A percentile compares a stretch with the other conserved stretches of the same genome.
Conservation (phyloP, 139 green algal species). For the Coelastrella sp. region DNA sequence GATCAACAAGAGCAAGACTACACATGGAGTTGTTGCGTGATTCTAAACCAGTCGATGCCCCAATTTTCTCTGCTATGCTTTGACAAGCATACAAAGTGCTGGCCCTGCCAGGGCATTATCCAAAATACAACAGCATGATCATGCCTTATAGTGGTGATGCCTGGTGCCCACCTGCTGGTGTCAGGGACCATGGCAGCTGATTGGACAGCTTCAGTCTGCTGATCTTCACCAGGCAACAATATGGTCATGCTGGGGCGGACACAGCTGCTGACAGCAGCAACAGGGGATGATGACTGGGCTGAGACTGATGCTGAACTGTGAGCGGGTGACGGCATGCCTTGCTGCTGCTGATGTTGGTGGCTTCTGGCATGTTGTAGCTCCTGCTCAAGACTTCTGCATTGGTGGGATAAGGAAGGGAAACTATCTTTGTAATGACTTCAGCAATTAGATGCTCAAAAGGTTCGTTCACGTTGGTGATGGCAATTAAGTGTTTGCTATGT, state of each 20-base stretch:
- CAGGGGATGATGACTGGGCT: background rate
- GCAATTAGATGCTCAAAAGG: too few relatives aligned
- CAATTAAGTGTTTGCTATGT: too few relatives aligned
- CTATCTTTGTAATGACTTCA: too few relatives aligned
- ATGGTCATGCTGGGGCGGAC: background rate
- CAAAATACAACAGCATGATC: background rate
- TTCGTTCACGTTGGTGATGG: too few relatives aligned
- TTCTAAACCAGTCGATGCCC: too few relatives aligned
- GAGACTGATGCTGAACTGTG: conserved; percentile 22
- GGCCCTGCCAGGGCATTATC: too few relatives aligned
- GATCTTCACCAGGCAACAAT: background rate
- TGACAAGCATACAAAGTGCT: too few relatives aligned
- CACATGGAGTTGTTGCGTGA: too few relatives aligned
- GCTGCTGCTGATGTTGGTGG: conserved; percentile 34
- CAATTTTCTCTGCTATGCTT: too few relatives aligned
- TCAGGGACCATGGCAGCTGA: too few relatives aligned
- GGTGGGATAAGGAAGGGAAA: background rate
- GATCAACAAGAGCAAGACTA: too few relatives aligned
- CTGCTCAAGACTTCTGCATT: background rate
- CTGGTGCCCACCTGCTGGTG: background rate
- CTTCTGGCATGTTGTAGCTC: background rate
- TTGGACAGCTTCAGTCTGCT: too few relatives aligned
- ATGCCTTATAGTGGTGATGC: background rate
- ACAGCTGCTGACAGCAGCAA: background rate
- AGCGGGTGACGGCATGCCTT: background rate